Base-by-base conservation (phyloP, 139 green algal species). In the Closterium sp. region DNA sequence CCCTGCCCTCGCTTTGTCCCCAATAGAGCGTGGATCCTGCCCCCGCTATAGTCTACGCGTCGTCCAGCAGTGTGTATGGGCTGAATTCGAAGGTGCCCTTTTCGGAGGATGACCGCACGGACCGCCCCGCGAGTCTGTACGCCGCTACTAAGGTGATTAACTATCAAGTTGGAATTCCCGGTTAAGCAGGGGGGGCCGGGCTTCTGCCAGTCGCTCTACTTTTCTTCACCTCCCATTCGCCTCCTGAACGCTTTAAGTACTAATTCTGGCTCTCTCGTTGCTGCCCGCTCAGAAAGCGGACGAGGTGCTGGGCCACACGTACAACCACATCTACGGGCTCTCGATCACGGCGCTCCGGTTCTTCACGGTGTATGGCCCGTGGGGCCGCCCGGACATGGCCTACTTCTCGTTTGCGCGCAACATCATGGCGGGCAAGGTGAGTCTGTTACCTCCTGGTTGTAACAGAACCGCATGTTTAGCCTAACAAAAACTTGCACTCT, bases 301-400 rank as follows among this genome's bases (percentile, higher is more conserved):
- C 89, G 97, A 98, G 95, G 88, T 97, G 34, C 85, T 98, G 0
- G 96, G 95, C 38, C 95, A 97, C 90, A 94, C 94, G 2, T 98
- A 98, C 94, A 95, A 95, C 66, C 95, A 96, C 93, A 96, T 98
- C 87, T 94, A 97, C 89, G 88, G 93, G 33, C 90, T 98, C 38
- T 94, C 91, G 2, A 87, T 97, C 3, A 98, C 96, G 23, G 94
- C 76, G 25, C 87, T 96, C 55, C 85, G 90, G 81, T 98, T 98
- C 91, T 98, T 98, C 95, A 98, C 96, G 1, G 96, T 98, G 86
- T 98, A 98, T 90, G 96, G 96, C 3, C 96, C 96, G 33, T 95
- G 88, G 86, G 94, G 94, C 23, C 84, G 93, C 31, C 94, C 94
- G 16, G 96, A 98, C 95, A 98, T 98, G 96, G 95, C 95, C 7